Base-by-base conservation (phyloP, 768 basidiomycete genomes). In the Amanita rimosa region DNA sequence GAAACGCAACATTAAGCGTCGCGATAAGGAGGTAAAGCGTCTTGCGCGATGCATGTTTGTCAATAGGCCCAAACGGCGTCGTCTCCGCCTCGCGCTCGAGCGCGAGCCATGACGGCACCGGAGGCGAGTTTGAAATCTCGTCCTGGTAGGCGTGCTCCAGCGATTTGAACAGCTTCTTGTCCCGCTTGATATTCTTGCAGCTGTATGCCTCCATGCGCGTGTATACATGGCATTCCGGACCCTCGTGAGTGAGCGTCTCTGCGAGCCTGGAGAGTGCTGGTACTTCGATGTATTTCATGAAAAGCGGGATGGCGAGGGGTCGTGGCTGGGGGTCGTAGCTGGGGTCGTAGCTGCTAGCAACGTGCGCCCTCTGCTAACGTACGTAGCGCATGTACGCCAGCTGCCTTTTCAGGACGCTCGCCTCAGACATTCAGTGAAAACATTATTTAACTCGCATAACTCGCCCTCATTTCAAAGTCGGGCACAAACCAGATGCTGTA, bases 121-220 rank as follows among this genome's bases (percentile, higher is more conserved):
- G 91, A 0, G 90, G 88, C 2, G 90, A 93, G 61, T 81, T 75
- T 4, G 81, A 87, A 17, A 88, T 66, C 43, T 89, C 85, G 54
- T 85, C 81, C 51, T 79, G 73, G 70, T 97, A 92, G 26, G 85
- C 83, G 57, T 78, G 76, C 64, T 98, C 94, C 69, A 98, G 83
- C 8, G 82, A 73, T 61, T 88, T 91, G 76, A 92, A 92, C 64
- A 97, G 84, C 63, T 86, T 89, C 79, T 93, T 91, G 75, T 99
- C 96, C 59, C 88, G 85, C 57, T 90, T 88, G 66, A 96, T 85
- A 66, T 93, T 85, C 78, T 99, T 99, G 77, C 91, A 93, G 60
- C 86, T 89, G 73, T 97, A 99, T 0, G 91, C 94, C 66, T 97
- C 95, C 65, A 98, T 83, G 55, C 92, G 79, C 39, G 90, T 91